Evolutionary conservation across 768 basidiomycete genomes (phyloP), one percentile per base, ranked within the genome.

Genomic region (Dictyophora rubrovolvata): DNA sequence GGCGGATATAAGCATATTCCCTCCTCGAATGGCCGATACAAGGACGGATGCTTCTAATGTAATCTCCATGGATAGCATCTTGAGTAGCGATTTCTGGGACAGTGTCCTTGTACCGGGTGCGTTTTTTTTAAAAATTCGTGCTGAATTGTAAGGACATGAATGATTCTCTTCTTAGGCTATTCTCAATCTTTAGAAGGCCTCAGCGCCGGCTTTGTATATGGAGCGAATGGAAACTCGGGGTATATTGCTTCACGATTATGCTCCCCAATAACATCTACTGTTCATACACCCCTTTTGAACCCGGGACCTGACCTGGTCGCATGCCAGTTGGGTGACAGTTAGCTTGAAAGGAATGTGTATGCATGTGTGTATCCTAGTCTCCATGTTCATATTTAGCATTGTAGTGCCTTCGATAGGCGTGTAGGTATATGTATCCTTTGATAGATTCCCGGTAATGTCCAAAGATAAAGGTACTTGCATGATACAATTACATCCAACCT

Each of bases 41-140:
- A 51, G 68, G 37, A 74, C 73, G 58, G 74, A 73, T 61, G 68
- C 69, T 50, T 67, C 69, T 59, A 77, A 76, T 47, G 70, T 78
- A 73, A 67, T 92, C 61, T 84, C 87, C 54, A 90, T 93, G 86
- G 90, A 92, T 65, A 85, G 82, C 65, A 85, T 92, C 48, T 74
- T 93, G 55, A 85, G 82, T 61, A 82, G 76, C 60, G 83, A 82
- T 47, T 93, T 93, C 69, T 93, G 90, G 91, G 91, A 92, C 69
- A 90, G 79, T 63, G 83, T 92, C 65, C 79, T 93, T 36, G 85
- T 93, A 22, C 90, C 90, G 62, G 90, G 89, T 88, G 66, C 59
- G 84, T 77, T 49, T 48, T 46, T 21, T 20, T 56, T 53, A 21
- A 5, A n/a, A n/a, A 16, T 35, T 49, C 20, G 21, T n/a, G n/a